These are phyloP conservation scores for Stromatinia cepivora DNA, from an alignment of 2,329 filamentous ascomycete species.

Conservation along the genomic window DNA sequence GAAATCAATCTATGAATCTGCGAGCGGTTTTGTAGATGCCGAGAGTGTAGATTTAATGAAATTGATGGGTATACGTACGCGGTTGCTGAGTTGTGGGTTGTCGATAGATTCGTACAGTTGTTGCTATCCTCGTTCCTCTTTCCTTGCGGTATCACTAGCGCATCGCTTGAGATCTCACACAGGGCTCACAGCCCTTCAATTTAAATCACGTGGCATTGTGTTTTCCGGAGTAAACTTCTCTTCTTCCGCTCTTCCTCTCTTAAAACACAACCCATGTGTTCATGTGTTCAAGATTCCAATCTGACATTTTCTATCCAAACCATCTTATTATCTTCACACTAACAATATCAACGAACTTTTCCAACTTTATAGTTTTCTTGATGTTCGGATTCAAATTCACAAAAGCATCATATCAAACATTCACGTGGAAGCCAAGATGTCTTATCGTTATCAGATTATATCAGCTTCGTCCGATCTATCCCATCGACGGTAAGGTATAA, in stretches of 20 bases:
- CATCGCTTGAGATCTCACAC: slow-evolving; percentile 15
- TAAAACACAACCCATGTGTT: not conserved
- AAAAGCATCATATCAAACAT: not conserved
- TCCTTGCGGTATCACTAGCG: not conserved
- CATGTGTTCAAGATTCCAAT: not conserved
- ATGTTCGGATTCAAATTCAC: not conserved
- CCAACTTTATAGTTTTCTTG: not conserved
- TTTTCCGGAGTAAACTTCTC: not conserved
- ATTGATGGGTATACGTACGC: slow-evolving; percentile 22
- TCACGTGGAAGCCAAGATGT: not conserved
- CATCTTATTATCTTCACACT: no score
- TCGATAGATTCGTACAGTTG: slow-evolving; percentile 6
- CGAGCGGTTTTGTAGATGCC: not conserved
- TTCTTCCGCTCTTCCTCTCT: not conserved
- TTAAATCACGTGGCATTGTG: not conserved
- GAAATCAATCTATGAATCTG: slow-evolving; percentile 14
- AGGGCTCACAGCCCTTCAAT: slow-evolving; percentile 20
- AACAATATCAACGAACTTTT: not conserved
- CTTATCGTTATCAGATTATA: slow-evolving; percentile 18
- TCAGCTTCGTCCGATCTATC: not conserved
- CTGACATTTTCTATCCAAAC: not conserved
- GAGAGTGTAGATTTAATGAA: not conserved
- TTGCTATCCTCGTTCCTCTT: slow-evolving; percentile 8
- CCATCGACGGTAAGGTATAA: slow-evolving; percentile 10
- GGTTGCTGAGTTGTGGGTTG: slow-evolving; percentile 22